Evolutionary conservation across 2,329 filamentous ascomycete genomes (phyloP).

Genomic region (Ceratocystis destructans): DNA sequence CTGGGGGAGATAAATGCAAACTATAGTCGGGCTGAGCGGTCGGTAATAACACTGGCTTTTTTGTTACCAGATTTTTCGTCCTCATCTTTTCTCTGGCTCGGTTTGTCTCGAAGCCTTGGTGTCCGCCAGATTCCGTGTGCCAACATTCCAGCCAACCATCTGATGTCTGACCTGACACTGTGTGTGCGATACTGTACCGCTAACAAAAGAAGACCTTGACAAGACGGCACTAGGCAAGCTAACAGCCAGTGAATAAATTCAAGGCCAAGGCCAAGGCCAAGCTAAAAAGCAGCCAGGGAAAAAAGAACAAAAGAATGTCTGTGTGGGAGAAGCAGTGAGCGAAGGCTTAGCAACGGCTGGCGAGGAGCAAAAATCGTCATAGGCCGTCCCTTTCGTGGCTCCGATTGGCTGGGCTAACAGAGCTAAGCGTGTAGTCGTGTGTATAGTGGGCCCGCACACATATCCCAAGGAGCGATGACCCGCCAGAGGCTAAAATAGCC

Average conservation of each 20-base stretch:
- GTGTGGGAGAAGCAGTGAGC: not conserved
- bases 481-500: conserved; percentile 3
- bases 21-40: not conserved
- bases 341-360: not conserved
- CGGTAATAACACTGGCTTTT: too few species aligned
- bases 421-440: not conserved
- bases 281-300: not conserved
- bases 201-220: too few species aligned
- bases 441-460: not conserved
- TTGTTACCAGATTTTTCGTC: too few species aligned
- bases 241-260: not conserved
- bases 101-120: too few species aligned
- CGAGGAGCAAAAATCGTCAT: conserved; percentile 4
- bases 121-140: not conserved
- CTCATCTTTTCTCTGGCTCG: too few species aligned
- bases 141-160: not conserved
- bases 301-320: not conserved
- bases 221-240: not conserved
- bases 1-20: not conserved
- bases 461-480: not conserved
- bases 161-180: not conserved
- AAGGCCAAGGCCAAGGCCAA: not conserved
- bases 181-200: too few species aligned
- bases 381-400: not conserved
- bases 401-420: not conserved